Percentiles rank a stretch among this genome's conserved stretches.
phyloP scores from a whole-genome alignment of 352 stramenopile genomes.

The Phytophthora idaei region DNA sequence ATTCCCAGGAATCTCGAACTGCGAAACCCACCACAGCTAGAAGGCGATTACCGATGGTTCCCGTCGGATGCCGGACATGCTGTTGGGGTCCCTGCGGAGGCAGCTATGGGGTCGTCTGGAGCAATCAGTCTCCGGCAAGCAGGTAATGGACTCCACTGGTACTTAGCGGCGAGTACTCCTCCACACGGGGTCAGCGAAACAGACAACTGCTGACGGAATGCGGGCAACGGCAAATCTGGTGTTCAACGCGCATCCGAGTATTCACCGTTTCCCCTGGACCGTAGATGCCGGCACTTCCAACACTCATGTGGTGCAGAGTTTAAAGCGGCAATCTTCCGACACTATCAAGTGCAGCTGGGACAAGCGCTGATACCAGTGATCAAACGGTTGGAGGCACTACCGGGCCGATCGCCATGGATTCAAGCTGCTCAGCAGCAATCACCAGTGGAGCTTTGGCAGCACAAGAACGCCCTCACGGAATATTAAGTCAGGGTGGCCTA shows the following conservation, averaged over 20 bases:
- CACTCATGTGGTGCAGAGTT: not conserved
- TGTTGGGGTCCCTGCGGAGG: not conserved
- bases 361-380: not conserved
- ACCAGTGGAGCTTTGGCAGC: not conserved
- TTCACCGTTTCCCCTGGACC: not conserved
- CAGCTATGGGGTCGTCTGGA: not conserved
- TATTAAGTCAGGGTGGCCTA: constrained; percentile 3
- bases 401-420: not conserved
- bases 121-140: not conserved
- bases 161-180: not conserved
- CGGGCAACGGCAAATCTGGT: not conserved
- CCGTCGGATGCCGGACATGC: not conserved
- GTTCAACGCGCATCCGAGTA: not conserved
- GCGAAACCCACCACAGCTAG: not conserved
- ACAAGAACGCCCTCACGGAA: not conserved
- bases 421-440: not conserved
- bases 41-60: not conserved
- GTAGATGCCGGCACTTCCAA: not conserved
- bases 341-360: not conserved
- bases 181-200: not conserved
- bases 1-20: not conserved
- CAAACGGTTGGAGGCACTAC: not conserved
- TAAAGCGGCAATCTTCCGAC: not conserved
- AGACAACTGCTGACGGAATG: not conserved
- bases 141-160: not conserved